Conservation (phyloP, 805 yeast species). For the Pichia californica region DNA sequence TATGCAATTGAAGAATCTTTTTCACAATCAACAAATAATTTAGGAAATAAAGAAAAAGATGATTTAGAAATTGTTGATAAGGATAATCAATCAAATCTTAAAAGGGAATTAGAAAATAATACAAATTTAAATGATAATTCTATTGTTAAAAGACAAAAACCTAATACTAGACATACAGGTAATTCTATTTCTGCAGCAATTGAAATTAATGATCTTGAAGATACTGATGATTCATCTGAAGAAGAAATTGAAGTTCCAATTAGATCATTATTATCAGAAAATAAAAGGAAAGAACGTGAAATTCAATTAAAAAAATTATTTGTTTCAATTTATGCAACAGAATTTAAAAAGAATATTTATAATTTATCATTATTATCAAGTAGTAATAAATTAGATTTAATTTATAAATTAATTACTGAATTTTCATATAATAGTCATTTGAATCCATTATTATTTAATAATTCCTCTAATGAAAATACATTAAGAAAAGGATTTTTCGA, state of each 20-base stretch:
- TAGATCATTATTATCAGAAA: neutral
- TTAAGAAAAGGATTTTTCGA: constrained; percentile 19
- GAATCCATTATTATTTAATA: constrained; percentile 10
- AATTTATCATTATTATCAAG: constrained; percentile 19
- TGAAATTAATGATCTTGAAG: constrained; percentile 13
- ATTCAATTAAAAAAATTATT: constrained; percentile 5
- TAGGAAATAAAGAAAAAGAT: too few relatives aligned
- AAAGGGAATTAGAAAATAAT: too few relatives aligned
- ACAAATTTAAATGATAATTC: neutral
- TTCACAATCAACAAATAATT: too few relatives aligned
- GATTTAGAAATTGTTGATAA: constrained; percentile 7
- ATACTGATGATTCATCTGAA: constrained; percentile 3
- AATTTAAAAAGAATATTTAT: constrained; percentile 8
- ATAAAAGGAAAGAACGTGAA: neutral
- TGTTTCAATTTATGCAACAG: constrained; percentile 3
- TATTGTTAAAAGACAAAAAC: neutral
- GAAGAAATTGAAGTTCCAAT: neutral
- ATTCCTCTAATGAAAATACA: constrained; percentile 8
- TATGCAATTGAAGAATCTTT: too few relatives aligned
- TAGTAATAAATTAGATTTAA: constrained; percentile 24
- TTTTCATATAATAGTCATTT: constrained; percentile 19
- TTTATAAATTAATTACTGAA: constrained; percentile 25
- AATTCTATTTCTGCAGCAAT: constrained; percentile 6
- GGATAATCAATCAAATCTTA: constrained; percentile 1
- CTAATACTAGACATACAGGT: neutral